Base-by-base conservation (phyloP, 768 basidiomycete species). In the Russula ochroleuca region DNA sequence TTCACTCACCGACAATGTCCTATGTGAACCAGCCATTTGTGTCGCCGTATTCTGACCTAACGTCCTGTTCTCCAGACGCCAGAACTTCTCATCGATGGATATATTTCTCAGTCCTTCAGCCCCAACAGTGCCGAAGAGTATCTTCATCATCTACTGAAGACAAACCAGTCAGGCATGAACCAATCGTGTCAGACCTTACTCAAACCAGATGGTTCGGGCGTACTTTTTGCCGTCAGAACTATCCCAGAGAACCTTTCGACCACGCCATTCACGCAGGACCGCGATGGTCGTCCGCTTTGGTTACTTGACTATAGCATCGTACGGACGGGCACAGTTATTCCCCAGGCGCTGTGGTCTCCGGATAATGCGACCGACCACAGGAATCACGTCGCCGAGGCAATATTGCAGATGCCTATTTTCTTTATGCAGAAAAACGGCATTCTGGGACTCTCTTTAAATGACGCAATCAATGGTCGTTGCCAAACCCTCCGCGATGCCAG, bases 351-450 rank as follows among this genome's bases (percentile, higher is more conserved):
- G 14, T 65, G 65, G 65, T 37, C 45, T 2, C 65, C 65, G 15
- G 51, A 41, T 14, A 48, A 57, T 5, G 56, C 17, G 10, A 53
- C 25, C 21, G 65, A 66, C 43, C 23, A 31, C 2, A 59, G 9
- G n/a, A 51, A 49, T 53, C 31, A 66, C 37, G 65, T 66, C 15
- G 21, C 19, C 35, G 58, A 51, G 5, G 65, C 65, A 19, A 11
- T 19, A 19, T 23, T 66, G 17, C 55, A 66, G 31, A n/a, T 63
- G 56, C 65, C 65, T 3, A 64, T 66, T 25, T 66, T 64, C 62
- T 66, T 66, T n/a, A 8, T n/a, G 25, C 65, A 53, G n/a, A 15
- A 17, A 5, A 40, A 57, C 19, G 65, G 65, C 43, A 4, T 21
- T 15, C 31, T 66, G 15, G 65, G 65, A 1, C 41, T 66, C 4